Evolutionary conservation across 129 eudicot species (phyloP), one percentile per base, ranked within the genome.

Genomic region (Rutidosis leptorrhynchoides): DNA sequence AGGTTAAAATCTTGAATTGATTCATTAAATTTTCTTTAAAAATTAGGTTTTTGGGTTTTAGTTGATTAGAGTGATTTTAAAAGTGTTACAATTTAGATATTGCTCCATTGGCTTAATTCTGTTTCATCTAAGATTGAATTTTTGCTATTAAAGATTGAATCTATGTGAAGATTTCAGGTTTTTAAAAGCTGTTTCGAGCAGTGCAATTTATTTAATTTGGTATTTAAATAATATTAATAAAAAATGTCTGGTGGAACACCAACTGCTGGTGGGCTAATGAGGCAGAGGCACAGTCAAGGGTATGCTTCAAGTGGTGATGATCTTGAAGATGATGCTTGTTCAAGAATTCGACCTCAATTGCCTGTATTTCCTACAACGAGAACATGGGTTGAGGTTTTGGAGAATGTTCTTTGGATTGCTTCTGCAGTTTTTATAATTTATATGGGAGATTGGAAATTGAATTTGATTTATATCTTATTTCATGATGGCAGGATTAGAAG

Each of bases 271-370:
- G 84, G 86, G 69, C 67, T 62, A 37, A 82, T 90, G 88, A 86
- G 97, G 80, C 95, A 83, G 72, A 86, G 97, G 78, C 90, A 86
- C 58, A 86, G 97, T 59, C 89, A 84, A 72, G 97, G 95, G 4
- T 86, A 90, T 83, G 88, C 90, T 25, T 90, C 97, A 16, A 80
- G 97, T 53, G 83, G 95, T 19, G 97, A 90, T 69, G 97, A 90
- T 65, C 95, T 90, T 74, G 97, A 90, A 71, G 97, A 90, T 67
- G 97, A 90, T 75, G 97, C 97, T 1, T 83, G 97, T 77, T 90
- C 97, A 3, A 83, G 85, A 70, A 46, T 74, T 27, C 64, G 64
- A 40, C 48, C 83, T 65, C 75, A 72, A 52, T 58, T 83, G 24
- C 74, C 85, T 53, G 19, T 69, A 7, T 75, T 79, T 69, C 86